Conservation (phyloP, 176 grass and related monocot genomes). For the Cymbopogon citratus region DNA sequence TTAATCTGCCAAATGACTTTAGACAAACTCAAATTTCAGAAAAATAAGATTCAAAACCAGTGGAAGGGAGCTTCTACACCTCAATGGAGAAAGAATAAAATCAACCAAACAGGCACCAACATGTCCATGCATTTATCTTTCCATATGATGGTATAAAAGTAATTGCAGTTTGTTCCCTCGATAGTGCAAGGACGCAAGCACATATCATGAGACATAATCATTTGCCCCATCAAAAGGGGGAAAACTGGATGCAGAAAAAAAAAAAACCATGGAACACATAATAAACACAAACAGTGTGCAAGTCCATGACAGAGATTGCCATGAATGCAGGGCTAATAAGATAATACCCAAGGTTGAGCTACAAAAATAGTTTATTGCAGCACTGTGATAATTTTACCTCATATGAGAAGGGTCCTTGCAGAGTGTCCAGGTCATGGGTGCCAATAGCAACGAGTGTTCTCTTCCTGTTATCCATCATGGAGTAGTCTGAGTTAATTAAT, state of each 20-base stretch:
- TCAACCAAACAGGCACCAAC: no score
- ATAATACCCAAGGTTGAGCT: neutral
- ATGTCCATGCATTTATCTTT: no score
- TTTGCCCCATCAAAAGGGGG: neutral
- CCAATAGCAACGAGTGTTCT: slow-evolving; percentile 97
- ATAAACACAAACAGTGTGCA: neutral
- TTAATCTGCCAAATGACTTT: no score
- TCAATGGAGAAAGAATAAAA: no score
- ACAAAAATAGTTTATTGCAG: neutral
- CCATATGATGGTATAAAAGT: no score
- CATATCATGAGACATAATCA: neutral
- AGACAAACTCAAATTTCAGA: no score
- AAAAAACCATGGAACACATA: neutral
- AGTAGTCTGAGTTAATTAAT: slow-evolving; percentile 9
- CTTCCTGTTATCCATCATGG: slow-evolving; percentile 46
- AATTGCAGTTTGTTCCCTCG: neutral
- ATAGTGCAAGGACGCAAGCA: neutral
- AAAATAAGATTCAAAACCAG: no score
- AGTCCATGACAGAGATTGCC: neutral
- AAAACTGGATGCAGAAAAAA: neutral
- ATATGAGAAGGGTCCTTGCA: slow-evolving; percentile 81
- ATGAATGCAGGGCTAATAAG: neutral
- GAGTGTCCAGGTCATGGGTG: slow-evolving; percentile 89
- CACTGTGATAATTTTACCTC: slow-evolving; percentile 52
- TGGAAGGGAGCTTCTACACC: no score